A percentile compares a stretch with the other conserved stretches of the same genome.
Conservation (phyloP, 2,329 filamentous ascomycete genomes). For the Sarocladium oryzae region DNA sequence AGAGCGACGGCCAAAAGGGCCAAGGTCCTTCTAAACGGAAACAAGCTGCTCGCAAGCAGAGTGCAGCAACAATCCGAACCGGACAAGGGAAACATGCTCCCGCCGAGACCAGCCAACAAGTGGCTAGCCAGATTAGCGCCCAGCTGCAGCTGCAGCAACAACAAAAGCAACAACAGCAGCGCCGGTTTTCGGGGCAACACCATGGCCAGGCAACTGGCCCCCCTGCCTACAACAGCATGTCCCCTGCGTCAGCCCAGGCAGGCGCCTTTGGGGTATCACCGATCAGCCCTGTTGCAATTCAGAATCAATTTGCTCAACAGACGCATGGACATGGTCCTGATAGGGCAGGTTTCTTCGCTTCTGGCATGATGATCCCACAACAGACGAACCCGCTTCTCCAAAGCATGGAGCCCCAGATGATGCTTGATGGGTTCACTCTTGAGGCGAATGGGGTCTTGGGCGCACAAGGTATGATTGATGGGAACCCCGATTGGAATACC, state of each 20-base stretch:
- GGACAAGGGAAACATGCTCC: slow-evolving; percentile 12
- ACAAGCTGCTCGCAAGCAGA: slow-evolving; percentile 28
- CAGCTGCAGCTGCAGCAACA: slow-evolving; percentile 10
- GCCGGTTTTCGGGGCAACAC: slow-evolving; percentile 4
- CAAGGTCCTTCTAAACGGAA: slow-evolving; percentile 27
- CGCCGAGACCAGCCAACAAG: slow-evolving; percentile 7
- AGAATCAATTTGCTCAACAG: slow-evolving; percentile 28
- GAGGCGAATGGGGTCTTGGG: slow-evolving; percentile 34
- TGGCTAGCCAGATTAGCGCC: slow-evolving; percentile 3
- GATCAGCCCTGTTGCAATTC: slow-evolving; percentile 42
- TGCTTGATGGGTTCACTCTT: slow-evolving; percentile 65
- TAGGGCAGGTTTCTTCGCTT: slow-evolving; percentile 36
- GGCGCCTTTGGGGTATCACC: slow-evolving; percentile 43
- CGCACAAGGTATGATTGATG: slow-evolving; percentile 34
- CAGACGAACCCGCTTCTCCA: slow-evolving; percentile 45
- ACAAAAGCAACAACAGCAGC: slow-evolving; percentile 15
- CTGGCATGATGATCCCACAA: slow-evolving; percentile 49
- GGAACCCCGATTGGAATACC: slow-evolving; percentile 35
- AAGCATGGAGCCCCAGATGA: slow-evolving; percentile 68
- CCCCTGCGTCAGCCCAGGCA: slow-evolving; percentile 18
- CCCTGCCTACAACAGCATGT: slow-evolving; percentile 38
- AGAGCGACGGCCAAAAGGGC: slow-evolving; percentile 18
- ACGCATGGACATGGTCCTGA: slow-evolving; percentile 20
- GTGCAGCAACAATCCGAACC: slow-evolving; percentile 8
- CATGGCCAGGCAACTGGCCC: slow-evolving; percentile 31